Evolutionary conservation across 2,329 filamentous ascomycete genomes (phyloP), one percentile per base, ranked within the genome.

Genomic region (Ophiocordyceps camponoti-saundersi): DNA sequence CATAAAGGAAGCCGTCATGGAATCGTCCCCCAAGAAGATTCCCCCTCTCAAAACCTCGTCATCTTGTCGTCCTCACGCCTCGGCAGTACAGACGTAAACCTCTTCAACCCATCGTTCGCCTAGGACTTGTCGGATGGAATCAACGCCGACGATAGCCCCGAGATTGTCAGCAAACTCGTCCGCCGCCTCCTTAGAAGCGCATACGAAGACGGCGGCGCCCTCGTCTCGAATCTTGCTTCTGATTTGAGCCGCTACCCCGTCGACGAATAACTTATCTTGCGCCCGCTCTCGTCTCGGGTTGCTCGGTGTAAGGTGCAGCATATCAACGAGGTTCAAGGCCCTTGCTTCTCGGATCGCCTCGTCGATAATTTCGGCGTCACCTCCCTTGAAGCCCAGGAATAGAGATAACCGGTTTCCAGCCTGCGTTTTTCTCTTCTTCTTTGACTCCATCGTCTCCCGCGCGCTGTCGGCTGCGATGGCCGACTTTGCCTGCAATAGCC

Each of bases 81-180:
- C 36, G n/a, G n/a, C 40, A 8, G 46, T 23, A 13, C n/a, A 47
- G 7, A 47, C 46, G 30, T 47, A 47, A 20, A 47, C 41, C 41
- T 47, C 46, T 16, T 47, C 46, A 5, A 47, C 30, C 46, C 46
- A 47, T 44, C 46, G 34, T 11, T 47, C 46, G 3, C 46, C 46
- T 13, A 47, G 41, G 3, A 29, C 41, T 6, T 47, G 41, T 11
- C 46, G 30, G n/a, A 47, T 47, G 11, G 46, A 47, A 12, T 20
- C 7, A 6, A 47, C 46, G 2, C 46, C 46, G 11, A 47, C 30
- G 13, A 47, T 43, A 8, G 46, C 46, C 8, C 29, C 46, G 13
- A 47, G 41, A 12, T 47, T 47, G 6, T 22, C 16, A 16, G 46
- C 46, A 44, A 47, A 47, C 20, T 47, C 42, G 16, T 47, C 46